A percentile compares a stretch with the other conserved stretches of the same genome.
phyloP scores from a whole-genome alignment of 257 asterid species.

The Misopates orontium region DNA sequence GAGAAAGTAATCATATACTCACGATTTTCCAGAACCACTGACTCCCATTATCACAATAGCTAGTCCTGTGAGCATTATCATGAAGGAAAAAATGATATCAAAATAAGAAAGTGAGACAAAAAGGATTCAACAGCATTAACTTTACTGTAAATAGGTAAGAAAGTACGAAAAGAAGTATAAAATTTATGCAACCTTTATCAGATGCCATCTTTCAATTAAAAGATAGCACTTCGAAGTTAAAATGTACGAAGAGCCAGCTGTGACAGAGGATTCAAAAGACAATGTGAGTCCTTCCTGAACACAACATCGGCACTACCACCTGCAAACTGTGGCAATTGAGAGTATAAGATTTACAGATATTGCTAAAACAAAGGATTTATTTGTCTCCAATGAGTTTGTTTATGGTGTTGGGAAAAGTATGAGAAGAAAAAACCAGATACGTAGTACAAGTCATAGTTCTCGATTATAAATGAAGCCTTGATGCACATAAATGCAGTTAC shows the following conservation, averaged over 20 bases:
- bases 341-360: conserved; percentile 3
- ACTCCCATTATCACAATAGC: conserved; percentile 85
- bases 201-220: conserved; percentile 30
- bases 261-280: conserved; percentile 1
- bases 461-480: background rate
- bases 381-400: background rate
- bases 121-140: background rate
- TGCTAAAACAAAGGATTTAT: background rate
- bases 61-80: conserved; percentile 41
- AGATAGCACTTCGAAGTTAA: background rate
- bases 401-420: background rate
- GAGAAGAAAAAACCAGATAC: background rate
- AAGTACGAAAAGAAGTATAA: background rate
- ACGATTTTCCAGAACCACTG: conserved; percentile 91
- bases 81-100: conserved; percentile 4
- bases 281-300: background rate
- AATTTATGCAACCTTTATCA: conserved; percentile 27
- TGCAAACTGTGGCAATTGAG: conserved; percentile 24
- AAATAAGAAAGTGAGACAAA: background rate
- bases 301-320: conserved; percentile 8
- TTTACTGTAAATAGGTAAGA: background rate
- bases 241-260: background rate
- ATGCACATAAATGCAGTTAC: background rate
- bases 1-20: conserved; percentile 30
- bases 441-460: background rate